Percentiles rank a stretch among this genome's conserved stretches.
These are phyloP conservation scores for Sporopachydermia lactativora DNA, from an alignment of 805 yeast genomes.

Conservation along the genomic window DNA sequence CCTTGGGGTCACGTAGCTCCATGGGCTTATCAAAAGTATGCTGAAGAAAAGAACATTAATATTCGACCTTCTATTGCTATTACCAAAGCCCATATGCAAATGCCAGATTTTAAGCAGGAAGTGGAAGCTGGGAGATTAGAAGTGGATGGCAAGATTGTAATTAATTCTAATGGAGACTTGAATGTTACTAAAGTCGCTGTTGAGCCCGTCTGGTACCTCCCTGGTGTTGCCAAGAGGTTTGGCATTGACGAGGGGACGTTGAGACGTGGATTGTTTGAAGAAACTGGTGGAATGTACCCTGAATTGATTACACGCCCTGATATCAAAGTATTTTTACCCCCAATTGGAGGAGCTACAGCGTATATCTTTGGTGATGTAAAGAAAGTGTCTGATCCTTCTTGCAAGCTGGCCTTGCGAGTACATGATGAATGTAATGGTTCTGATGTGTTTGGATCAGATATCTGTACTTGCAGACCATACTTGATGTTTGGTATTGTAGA, in stretches of 20 bases:
- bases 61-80: conserved; percentile 53
- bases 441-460: conserved; percentile 55
- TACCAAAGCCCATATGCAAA: conserved; percentile 50
- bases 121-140: conserved; percentile 35
- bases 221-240: conserved; percentile 53
- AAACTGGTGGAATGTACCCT: conserved; percentile 60
- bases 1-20: conserved; percentile 58
- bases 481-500: conserved; percentile 52
- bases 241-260: conserved; percentile 40
- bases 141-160: conserved; percentile 48
- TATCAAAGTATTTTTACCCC: conserved; percentile 50
- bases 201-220: conserved; percentile 60
- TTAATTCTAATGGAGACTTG: conserved; percentile 45
- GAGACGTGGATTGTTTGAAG: conserved; percentile 48
- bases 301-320: conserved; percentile 57
- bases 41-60: conserved; percentile 32
- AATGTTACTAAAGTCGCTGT: conserved; percentile 51
- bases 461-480: conserved; percentile 59
- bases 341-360: conserved; percentile 55
- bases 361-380: conserved; percentile 53
- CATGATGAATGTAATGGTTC: conserved; percentile 64
- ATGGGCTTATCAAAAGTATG: conserved; percentile 34
- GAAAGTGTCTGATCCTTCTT: conserved; percentile 34
- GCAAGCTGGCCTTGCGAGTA: conserved; percentile 40
- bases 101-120: conserved; percentile 42